phyloP scores from a whole-genome alignment of 768 basidiomycete genomes.

The Trametes elegans region DNA sequence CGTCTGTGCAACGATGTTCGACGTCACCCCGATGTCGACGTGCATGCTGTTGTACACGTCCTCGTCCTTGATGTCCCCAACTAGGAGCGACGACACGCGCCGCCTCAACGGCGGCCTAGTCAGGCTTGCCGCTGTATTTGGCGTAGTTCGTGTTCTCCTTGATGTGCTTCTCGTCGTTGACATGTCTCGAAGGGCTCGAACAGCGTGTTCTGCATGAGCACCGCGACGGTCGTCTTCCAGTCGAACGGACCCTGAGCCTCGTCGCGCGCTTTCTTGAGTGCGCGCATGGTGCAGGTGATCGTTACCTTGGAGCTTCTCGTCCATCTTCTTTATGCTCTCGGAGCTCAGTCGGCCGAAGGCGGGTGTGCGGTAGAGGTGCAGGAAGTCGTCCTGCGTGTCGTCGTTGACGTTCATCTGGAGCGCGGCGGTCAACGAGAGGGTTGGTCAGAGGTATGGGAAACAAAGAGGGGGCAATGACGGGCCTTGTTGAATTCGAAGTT shows the following conservation, averaged over 20 bases:
- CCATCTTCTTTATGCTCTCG: background rate
- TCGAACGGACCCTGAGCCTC: background rate
- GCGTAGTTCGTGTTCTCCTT: background rate
- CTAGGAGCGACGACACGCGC: background rate
- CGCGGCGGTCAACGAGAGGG: background rate
- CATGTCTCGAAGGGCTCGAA: background rate
- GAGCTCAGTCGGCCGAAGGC: background rate
- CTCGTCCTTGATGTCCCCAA: background rate
- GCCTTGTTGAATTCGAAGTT: background rate
- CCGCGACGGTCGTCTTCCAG: background rate
- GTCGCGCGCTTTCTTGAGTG: background rate
- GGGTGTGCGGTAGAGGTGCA: background rate
- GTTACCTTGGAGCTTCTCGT: background rate
- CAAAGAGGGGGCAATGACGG: background rate
- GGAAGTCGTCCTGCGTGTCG: background rate
- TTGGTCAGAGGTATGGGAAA: background rate
- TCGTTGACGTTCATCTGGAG: background rate
- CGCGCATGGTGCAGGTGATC: background rate
- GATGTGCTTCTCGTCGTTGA: background rate
- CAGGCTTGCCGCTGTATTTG: background rate
- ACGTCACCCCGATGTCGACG: background rate
- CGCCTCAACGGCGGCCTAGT: background rate
- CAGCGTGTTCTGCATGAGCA: background rate
- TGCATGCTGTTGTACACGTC: background rate
- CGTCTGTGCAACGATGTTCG: background rate